These are phyloP conservation scores for Candida maris DNA, from an alignment of 805 yeast genomes.

Conservation along the genomic window DNA sequence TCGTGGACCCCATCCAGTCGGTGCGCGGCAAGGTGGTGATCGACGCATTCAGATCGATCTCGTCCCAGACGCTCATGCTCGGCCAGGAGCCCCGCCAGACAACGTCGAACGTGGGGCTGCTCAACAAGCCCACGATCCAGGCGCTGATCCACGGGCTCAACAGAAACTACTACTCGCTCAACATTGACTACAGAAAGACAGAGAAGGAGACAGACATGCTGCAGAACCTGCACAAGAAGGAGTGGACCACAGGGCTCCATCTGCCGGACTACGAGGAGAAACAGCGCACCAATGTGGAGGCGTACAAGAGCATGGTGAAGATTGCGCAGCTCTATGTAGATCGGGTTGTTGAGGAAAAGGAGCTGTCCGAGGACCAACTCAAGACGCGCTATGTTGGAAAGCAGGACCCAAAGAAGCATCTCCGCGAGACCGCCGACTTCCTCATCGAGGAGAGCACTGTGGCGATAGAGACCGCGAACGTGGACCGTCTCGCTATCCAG, in stretches of 20 bases:
- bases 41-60: slow-evolving; percentile 95
- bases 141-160: slow-evolving; percentile 96
- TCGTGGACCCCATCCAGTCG: slow-evolving; percentile 96
- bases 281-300: slow-evolving; percentile 70
- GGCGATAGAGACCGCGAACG: slow-evolving; percentile 81
- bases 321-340: slow-evolving; percentile 87
- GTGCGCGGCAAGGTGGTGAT: slow-evolving; percentile 98
- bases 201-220: slow-evolving; percentile 90
- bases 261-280: slow-evolving; percentile 73
- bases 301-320: slow-evolving; percentile 76
- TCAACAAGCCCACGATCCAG: slow-evolving; percentile 94
- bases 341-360: slow-evolving; percentile 90
- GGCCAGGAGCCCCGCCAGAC: slow-evolving; percentile 98
- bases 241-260: slow-evolving; percentile 91
- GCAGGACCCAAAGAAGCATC: slow-evolving; percentile 98
- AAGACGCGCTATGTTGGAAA: slow-evolving; percentile 96
- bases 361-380: slow-evolving; percentile 79
- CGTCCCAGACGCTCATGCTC: slow-evolving; percentile 82
- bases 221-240: slow-evolving; percentile 87
- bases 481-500: slow-evolving; percentile 85
- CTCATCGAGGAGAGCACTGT: slow-evolving; percentile 88
- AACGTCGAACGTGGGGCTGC: slow-evolving; percentile 90
- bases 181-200: slow-evolving; percentile 92
- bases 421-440: slow-evolving; percentile 81
- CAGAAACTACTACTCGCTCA: slow-evolving; percentile 93